phyloP scores from a whole-genome alignment of 2,329 filamentous ascomycete species.

The Xenoacremonium recifei region DNA sequence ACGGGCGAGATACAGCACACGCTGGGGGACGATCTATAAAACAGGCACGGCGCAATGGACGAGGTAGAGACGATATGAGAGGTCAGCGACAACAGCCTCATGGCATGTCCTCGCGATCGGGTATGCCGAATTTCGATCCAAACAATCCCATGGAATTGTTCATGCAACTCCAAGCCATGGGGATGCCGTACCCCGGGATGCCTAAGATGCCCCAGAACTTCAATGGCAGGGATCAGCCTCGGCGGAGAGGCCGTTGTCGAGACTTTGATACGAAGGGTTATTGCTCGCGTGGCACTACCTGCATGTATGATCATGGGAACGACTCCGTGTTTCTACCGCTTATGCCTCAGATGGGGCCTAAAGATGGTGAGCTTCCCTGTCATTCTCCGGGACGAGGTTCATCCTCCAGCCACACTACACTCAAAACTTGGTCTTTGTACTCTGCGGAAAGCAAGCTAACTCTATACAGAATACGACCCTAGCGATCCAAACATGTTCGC shows the following conservation, averaged over 20 bases:
- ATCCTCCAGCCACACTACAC: too few species aligned
- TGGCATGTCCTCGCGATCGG: conserved; percentile 14
- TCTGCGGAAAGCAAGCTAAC: too few species aligned
- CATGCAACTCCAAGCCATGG: conserved; percentile 59
- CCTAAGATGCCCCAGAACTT: conserved; percentile 36
- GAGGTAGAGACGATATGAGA: conserved; percentile 23
- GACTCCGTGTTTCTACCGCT: conserved; percentile 43
- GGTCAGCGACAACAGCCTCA: conserved; percentile 14
- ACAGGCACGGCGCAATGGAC: conserved; percentile 55
- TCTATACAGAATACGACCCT: conserved; percentile 36
- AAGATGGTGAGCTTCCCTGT: too few species aligned
- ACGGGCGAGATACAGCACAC: conserved; percentile 23
- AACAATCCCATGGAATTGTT: conserved; percentile 62
- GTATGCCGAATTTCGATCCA: conserved; percentile 53
- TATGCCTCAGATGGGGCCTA: conserved; percentile 8
- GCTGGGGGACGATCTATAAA: conserved; percentile 51
- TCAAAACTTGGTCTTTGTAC: too few species aligned
- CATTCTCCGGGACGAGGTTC: too few species aligned
- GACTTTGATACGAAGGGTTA: conserved; percentile 74
- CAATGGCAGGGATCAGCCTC: conserved; percentile 23
- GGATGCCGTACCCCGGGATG: conserved; percentile 40
- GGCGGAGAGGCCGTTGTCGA: conserved; percentile 54
- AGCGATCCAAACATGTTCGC: conserved; percentile 27
- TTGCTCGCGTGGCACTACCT: conserved; percentile 65
- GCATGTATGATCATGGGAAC: conserved; percentile 67